Conservation (phyloP, 1,284 basidiomycete genomes). For the Puccinia horiana region DNA sequence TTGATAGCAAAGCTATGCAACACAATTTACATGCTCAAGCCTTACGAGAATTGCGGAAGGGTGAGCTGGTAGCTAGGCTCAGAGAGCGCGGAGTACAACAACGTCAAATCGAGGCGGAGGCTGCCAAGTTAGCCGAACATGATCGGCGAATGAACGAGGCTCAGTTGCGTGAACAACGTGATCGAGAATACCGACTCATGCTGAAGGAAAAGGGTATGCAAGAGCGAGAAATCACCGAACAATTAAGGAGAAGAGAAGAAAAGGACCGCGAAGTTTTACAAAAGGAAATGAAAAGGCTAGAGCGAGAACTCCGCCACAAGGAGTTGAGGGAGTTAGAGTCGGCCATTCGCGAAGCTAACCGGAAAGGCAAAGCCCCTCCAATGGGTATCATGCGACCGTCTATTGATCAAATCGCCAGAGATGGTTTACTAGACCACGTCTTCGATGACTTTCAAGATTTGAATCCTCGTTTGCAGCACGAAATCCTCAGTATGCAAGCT, state of each 20-base stretch:
- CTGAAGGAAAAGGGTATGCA: constrained; percentile 47
- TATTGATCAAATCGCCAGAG: constrained; percentile 22
- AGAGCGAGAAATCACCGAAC: constrained; percentile 45
- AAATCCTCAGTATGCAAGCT: constrained; percentile 32
- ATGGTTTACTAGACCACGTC: constrained; percentile 37
- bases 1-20: constrained; percentile 20
- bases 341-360: constrained; percentile 19
- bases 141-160: constrained; percentile 12
- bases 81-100: constrained; percentile 35
- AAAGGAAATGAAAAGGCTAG: constrained; percentile 15
- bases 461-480: constrained; percentile 34
- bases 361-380: constrained; percentile 34
- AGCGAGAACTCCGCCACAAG: constrained; percentile 28
- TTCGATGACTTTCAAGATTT: constrained; percentile 23
- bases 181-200: constrained; percentile 33
- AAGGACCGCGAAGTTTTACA: constrained; percentile 30
- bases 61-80: constrained; percentile 27
- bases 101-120: constrained; percentile 35
- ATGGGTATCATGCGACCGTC: constrained; percentile 39
- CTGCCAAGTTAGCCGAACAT: constrained; percentile 23
- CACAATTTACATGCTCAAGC: constrained; percentile 9
- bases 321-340: constrained; percentile 19
- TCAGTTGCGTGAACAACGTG: constrained; percentile 27
- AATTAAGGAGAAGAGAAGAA: constrained; percentile 35
- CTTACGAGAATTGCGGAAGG: constrained; percentile 38